A percentile compares a stretch with the other conserved stretches of the same genome.
These are phyloP conservation scores for Rhodotorula graminis DNA, from an alignment of 768 basidiomycete species.

Conservation along the genomic window DNA sequence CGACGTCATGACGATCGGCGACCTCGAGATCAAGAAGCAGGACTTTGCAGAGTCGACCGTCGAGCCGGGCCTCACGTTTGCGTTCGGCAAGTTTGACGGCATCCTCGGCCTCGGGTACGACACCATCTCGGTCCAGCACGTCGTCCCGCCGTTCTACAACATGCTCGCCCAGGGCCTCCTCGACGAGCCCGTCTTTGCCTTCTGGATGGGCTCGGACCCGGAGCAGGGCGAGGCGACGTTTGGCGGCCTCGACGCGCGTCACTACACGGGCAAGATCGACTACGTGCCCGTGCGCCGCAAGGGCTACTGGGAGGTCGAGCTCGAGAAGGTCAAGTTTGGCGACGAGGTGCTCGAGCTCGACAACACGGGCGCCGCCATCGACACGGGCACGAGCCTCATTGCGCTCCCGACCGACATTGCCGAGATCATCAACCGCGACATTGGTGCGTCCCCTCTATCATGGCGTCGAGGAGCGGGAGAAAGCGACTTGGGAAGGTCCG, in stretches of 20 bases:
- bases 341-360: constrained; percentile 82
- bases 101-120: constrained; percentile 91
- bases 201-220: constrained; percentile 65
- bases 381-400: constrained; percentile 75
- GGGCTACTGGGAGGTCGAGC: constrained; percentile 73
- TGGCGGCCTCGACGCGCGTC: constrained; percentile 73
- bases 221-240: constrained; percentile 80
- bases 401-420: constrained; percentile 89
- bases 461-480: not conserved
- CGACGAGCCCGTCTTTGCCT: constrained; percentile 83
- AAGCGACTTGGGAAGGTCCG: too few species aligned
- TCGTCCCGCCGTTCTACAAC: constrained; percentile 88
- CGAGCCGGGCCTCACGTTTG: constrained; percentile 95
- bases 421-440: constrained; percentile 90
- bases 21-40: constrained; percentile 65
- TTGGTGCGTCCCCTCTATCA: constrained; percentile 56
- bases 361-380: constrained; percentile 58
- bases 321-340: constrained; percentile 78
- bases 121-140: constrained; percentile 88
- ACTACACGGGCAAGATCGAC: constrained; percentile 71
- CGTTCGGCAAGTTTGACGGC: constrained; percentile 86
- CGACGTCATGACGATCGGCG: constrained; percentile 74
- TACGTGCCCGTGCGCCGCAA: constrained; percentile 90
- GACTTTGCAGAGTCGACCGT: constrained; percentile 94
- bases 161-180: constrained; percentile 79